Conservation (phyloP, 2,329 filamentous ascomycete species). For the Fonsecaea pugnacius region DNA sequence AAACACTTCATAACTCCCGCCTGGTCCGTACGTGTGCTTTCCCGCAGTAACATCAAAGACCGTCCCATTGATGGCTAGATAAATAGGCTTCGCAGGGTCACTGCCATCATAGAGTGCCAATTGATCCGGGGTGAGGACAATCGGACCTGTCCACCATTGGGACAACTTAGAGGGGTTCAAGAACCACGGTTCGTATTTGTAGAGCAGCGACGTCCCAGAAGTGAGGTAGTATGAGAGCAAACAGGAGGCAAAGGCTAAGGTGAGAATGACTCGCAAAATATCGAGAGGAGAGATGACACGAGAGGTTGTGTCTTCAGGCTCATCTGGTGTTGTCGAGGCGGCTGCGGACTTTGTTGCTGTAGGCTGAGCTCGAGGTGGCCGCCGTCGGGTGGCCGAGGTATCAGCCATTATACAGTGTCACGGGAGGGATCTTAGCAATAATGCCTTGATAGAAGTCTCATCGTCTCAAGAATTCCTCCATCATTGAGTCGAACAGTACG, state of each 20-base stretch:
- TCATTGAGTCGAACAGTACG: not conserved
- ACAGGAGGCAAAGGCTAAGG: constrained; percentile 67
- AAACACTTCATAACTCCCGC: constrained; percentile 85
- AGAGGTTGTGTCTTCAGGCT: constrained; percentile 29
- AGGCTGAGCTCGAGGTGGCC: constrained; percentile 15
- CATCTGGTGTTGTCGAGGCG: constrained; percentile 11
- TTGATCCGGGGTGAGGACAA: constrained; percentile 74
- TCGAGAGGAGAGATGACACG: constrained; percentile 61
- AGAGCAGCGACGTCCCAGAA: constrained; percentile 69
- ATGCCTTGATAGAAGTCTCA: not conserved
- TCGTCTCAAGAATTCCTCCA: not conserved
- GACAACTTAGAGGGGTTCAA: constrained; percentile 63
- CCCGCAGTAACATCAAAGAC: constrained; percentile 68
- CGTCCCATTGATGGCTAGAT: constrained; percentile 77
- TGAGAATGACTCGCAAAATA: constrained; percentile 69
- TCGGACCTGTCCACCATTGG: constrained; percentile 62
- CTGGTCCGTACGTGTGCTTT: constrained; percentile 71
- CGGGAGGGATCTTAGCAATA: not conserved
- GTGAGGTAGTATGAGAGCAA: constrained; percentile 78
- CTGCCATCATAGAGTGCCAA: constrained; percentile 77
- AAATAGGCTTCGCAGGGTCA: constrained; percentile 76
- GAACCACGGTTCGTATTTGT: constrained; percentile 69
- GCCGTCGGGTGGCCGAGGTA: constrained; percentile 22
- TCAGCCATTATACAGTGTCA: constrained; percentile 17
- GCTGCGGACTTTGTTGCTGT: not conserved